Conservation (phyloP, 805 yeast genomes). For the Saccharomycopsis sp. region DNA sequence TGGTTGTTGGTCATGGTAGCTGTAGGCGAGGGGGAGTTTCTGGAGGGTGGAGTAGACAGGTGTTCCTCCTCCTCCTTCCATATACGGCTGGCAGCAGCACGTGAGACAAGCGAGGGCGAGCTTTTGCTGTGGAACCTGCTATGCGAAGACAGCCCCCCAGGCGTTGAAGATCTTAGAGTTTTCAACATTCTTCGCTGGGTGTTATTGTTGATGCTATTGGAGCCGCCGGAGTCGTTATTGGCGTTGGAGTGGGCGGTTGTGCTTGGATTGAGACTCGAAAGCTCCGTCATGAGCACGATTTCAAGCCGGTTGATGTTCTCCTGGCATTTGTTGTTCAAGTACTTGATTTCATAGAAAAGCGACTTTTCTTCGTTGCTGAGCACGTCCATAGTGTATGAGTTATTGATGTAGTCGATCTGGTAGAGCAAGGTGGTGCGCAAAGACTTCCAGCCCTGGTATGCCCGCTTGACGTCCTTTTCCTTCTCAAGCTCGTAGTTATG, state of each 20-base stretch:
- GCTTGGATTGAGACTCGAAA: conserved; percentile 8
- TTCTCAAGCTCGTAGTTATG: conserved; percentile 55
- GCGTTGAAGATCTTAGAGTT: conserved; percentile 29
- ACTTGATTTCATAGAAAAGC: conserved; percentile 10
- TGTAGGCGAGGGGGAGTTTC: conserved; percentile 15
- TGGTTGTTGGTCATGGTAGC: background rate
- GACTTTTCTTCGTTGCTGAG: conserved; percentile 18
- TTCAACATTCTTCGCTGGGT: conserved; percentile 26
- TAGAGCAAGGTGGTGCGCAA: conserved; percentile 55
- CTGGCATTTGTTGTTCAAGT: conserved; percentile 13
- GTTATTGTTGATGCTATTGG: conserved; percentile 22
- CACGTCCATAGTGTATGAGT: conserved; percentile 25
- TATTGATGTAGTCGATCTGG: conserved; percentile 48
- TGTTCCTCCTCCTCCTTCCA: conserved; percentile 20
- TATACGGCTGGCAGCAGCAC: conserved; percentile 26
- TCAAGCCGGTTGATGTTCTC: conserved; percentile 18
- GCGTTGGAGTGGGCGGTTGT: background rate
- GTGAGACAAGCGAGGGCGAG: conserved; percentile 23
- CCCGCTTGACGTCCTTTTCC: conserved; percentile 41
- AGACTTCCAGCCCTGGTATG: conserved; percentile 67
- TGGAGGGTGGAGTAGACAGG: conserved; percentile 25
- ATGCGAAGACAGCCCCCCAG: background rate
- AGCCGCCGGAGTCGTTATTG: background rate
- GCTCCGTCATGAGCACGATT: conserved; percentile 10
- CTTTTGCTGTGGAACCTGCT: conserved; percentile 19